These are phyloP conservation scores for Testicularia cyperi DNA, from an alignment of 1,284 basidiomycete species.

Conservation along the genomic window DNA sequence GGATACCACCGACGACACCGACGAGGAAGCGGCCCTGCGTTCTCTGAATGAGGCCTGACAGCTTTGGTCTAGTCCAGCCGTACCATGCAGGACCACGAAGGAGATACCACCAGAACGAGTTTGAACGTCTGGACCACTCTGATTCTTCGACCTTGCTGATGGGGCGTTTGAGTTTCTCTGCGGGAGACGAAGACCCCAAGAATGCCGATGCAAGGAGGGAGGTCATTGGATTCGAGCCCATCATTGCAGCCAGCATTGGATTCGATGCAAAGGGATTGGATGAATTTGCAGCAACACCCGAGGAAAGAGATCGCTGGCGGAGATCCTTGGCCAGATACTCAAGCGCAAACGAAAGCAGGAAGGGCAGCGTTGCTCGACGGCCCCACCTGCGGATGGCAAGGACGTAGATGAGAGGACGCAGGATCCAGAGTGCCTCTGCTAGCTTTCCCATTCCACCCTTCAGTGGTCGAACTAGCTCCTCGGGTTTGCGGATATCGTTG, in stretches of 20 bases:
- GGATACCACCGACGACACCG: constrained; percentile 72
- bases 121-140: constrained; percentile 79
- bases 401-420: constrained; percentile 53
- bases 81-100: constrained; percentile 87
- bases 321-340: constrained; percentile 47
- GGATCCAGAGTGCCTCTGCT: constrained; percentile 47
- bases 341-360: constrained; percentile 42
- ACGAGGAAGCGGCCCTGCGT: constrained; percentile 72
- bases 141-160: constrained; percentile 59
- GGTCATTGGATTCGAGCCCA: constrained; percentile 50
- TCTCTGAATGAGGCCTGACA: constrained; percentile 67
- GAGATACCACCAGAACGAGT: constrained; percentile 80
- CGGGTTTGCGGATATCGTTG: constrained; percentile 49
- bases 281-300: background rate
- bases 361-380: constrained; percentile 35
- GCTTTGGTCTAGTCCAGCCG: constrained; percentile 74
- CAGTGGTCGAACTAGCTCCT: constrained; percentile 50
- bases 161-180: constrained; percentile 34
- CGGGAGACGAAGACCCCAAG: constrained; percentile 26
- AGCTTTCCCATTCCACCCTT: constrained; percentile 23
- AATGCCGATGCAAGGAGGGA: constrained; percentile 41
- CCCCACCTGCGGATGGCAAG: constrained; percentile 50
- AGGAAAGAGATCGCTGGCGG: constrained; percentile 33
- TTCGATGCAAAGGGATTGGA: constrained; percentile 19
- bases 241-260: constrained; percentile 45